These are phyloP conservation scores for Calycina herbarum DNA, from an alignment of 2,329 filamentous ascomycete species.

Conservation along the genomic window DNA sequence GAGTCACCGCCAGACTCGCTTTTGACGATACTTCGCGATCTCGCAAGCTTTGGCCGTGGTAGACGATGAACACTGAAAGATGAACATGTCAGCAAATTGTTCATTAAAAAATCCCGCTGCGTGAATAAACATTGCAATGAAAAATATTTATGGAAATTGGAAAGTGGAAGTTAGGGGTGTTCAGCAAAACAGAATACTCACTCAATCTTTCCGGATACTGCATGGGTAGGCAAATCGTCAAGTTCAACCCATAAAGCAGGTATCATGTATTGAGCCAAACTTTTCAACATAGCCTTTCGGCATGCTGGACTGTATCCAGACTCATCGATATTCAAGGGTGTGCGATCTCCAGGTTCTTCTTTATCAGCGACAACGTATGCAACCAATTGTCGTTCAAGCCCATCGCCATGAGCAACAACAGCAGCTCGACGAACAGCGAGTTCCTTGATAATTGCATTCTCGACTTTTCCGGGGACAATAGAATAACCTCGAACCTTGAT, in stretches of 20 bases:
- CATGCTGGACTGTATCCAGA: slow-evolving; percentile 70
- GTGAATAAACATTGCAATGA: background rate
- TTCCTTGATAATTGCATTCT: slow-evolving; percentile 68
- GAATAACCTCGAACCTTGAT: slow-evolving; percentile 86
- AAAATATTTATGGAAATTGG: background rate
- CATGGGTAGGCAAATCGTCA: slow-evolving; percentile 69
- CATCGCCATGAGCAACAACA: slow-evolving; percentile 73
- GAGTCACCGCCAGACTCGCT: slow-evolving; percentile 55
- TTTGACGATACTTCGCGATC: slow-evolving; percentile 41
- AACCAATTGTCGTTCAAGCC: slow-evolving; percentile 71
- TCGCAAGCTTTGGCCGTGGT: slow-evolving; percentile 61
- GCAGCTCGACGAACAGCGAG: slow-evolving; percentile 71
- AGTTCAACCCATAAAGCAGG: slow-evolving; percentile 76
- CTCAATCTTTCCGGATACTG: slow-evolving; percentile 77
- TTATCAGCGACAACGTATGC: slow-evolving; percentile 73
- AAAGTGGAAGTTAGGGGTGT: background rate
- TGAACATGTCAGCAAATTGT: background rate
- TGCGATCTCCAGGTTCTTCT: slow-evolving; percentile 57
- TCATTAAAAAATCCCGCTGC: background rate
- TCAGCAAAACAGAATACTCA: background rate
- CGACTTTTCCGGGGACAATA: slow-evolving; percentile 76
- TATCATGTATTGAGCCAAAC: slow-evolving; percentile 81
- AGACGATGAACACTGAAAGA: slow-evolving; percentile 57
- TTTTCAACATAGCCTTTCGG: slow-evolving; percentile 61
- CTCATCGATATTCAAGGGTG: slow-evolving; percentile 65